phyloP scores from a whole-genome alignment of 163 green algal species.

The Prototheca wickerhamii region DNA sequence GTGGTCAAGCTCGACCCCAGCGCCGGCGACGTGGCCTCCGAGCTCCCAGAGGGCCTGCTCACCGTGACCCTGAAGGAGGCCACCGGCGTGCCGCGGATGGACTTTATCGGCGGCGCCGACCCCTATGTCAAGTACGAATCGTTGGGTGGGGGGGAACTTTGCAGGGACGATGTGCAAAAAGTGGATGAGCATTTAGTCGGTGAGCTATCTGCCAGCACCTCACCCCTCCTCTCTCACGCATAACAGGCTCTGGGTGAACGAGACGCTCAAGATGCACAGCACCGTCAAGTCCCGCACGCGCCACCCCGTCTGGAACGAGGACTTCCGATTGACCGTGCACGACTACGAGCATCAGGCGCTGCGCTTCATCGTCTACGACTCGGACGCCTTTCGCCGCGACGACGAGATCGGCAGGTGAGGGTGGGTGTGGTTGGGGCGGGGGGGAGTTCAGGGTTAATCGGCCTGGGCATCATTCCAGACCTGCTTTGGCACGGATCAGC shows the following conservation, averaged over 20 bases:
- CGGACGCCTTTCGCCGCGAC: conserved; percentile 12
- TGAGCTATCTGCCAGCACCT: background rate
- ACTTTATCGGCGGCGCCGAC: conserved; percentile 18
- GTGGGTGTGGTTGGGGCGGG: background rate
- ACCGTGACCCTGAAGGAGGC: conserved; percentile 18
- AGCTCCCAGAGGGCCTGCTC: conserved; percentile 31
- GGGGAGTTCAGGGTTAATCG: no score
- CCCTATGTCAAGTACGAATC: conserved; percentile 15
- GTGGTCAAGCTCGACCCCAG: conserved; percentile 11
- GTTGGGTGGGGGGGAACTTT: background rate
- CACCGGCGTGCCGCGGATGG: conserved; percentile 21
- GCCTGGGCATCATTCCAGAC: no score
- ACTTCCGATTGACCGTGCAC: conserved; percentile 42
- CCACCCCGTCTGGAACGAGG: conserved; percentile 28
- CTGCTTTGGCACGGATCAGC: no score
- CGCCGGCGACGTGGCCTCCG: background rate
- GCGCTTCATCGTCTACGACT: conserved; percentile 23
- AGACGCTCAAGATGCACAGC: conserved; percentile 9
- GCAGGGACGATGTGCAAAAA: background rate
- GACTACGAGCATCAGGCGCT: conserved; percentile 25
- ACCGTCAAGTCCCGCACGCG: conserved; percentile 11
- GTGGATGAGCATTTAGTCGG: no score
- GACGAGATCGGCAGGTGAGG: conserved; percentile 12
- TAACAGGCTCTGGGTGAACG: conserved; percentile 9
- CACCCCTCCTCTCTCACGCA: background rate